Evolutionary conservation across 176 grass and related monocot genomes (phyloP).

Genomic region (Tillandsia leiboldiana): DNA sequence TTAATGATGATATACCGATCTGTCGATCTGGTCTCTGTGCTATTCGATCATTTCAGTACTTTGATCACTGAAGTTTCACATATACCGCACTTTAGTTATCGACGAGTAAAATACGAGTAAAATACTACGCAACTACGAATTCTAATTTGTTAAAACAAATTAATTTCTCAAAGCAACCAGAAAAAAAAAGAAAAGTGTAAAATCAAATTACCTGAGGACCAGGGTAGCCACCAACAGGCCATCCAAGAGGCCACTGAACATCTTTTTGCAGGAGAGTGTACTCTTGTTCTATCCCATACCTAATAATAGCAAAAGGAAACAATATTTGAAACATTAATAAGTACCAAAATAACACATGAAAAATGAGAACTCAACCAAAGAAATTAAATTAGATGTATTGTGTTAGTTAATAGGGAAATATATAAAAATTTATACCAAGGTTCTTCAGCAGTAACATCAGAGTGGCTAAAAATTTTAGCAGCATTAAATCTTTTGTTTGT

Average conservation of each 20-base stretch:
- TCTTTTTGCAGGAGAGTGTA: conserved; percentile 98
- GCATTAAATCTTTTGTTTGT: conserved; percentile 84
- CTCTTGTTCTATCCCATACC: conserved; percentile 99
- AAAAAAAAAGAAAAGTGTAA: not conserved
- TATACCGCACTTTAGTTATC: no score
- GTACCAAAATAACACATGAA: not conserved
- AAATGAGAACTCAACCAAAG: not conserved
- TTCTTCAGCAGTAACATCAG: conserved; percentile 62
- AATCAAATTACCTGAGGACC: conserved; percentile 59
- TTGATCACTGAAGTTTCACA: no score
- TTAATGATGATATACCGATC: not conserved
- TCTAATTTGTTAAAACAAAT: no score
- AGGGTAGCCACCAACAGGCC: conserved; percentile 97
- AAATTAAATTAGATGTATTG: not conserved
- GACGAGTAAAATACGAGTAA: no score
- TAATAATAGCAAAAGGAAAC: conserved; percentile 11
- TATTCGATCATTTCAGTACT: no score
- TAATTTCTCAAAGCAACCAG: not conserved
- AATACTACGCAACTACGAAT: no score
- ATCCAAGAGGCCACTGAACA: conserved; percentile 84
- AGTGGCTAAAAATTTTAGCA: conserved; percentile 73
- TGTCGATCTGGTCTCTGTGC: no score
- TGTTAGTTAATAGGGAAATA: no score
- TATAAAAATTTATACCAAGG: conserved; percentile 48
- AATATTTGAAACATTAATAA: not conserved